phyloP scores from a whole-genome alignment of 2,329 filamentous ascomycete genomes.

The Fusarium staphyleae region DNA sequence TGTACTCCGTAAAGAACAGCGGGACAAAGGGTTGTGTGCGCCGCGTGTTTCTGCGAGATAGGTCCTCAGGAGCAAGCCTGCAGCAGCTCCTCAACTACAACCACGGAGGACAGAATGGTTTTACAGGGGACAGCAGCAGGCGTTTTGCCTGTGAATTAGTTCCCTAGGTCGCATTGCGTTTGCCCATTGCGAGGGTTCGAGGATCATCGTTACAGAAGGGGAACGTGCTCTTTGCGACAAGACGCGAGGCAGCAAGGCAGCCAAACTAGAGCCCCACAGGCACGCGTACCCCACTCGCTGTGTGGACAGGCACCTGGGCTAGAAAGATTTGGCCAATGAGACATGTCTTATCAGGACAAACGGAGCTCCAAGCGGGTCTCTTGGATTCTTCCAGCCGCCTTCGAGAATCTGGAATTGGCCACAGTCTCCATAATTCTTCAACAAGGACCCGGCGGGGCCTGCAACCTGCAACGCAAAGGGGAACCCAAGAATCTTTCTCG shows the following conservation, averaged over 20 bases:
- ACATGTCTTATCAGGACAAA: conserved; percentile 8
- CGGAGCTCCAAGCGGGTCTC: conserved; percentile 28
- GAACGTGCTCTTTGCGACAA: conserved; percentile 29
- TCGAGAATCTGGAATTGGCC: conserved; percentile 41
- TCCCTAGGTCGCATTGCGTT: background rate
- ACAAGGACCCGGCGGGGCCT: conserved; percentile 30
- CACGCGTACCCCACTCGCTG: no score
- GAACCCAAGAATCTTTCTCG: no score
- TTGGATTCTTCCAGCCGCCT: conserved; percentile 41
- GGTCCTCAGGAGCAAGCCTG: no score
- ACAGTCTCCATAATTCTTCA: conserved; percentile 25
- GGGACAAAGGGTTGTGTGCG: no score
- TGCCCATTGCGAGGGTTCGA: background rate
- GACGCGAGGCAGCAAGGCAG: conserved; percentile 34
- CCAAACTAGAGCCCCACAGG: conserved; percentile 11
- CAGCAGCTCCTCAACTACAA: no score
- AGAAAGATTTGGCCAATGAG: conserved; percentile 19
- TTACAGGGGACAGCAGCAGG: conserved; percentile 16
- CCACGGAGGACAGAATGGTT: no score
- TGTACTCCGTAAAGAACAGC: no score
- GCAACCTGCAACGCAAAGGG: no score
- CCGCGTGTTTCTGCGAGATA: no score
- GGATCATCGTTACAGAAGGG: conserved; percentile 26
- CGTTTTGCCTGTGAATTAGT: background rate
- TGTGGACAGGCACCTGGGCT: conserved; percentile 11